Evolutionary conservation across 352 stramenopile genomes (phyloP), one percentile per base, ranked within the genome.

Genomic region (Phytopythium ostracodes): DNA sequence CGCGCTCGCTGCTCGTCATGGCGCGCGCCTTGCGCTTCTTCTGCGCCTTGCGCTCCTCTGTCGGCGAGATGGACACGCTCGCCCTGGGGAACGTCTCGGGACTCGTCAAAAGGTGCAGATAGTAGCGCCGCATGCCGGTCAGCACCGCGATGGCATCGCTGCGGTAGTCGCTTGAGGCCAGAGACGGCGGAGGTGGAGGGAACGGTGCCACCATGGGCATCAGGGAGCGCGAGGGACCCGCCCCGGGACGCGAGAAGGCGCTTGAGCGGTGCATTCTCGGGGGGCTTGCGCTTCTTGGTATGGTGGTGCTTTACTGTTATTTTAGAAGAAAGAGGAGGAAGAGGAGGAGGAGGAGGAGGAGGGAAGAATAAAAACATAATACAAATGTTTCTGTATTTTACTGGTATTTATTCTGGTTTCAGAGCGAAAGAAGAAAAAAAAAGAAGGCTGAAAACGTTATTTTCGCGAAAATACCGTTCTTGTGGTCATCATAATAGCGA

Each of bases 1-100:
- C 64, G n/a, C 64, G 67, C 44, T 73, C 63, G 51, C 67, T 73
- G 51, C 60, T 73, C 42, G 47, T 68, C 67, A 71, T 62, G 40
- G 66, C 53, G 31, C 35, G 31, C n/a, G 20, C n/a, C 33, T 59
- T 49, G 20, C 35, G 53, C 31, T 59, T 59, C 33, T 33, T 46
- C 20, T n/a, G 20, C 53, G 35, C 2, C 4, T 15, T 8, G 15
- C 46, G 46, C 20, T 1, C 12, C 14, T 33, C 46, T 5, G 46
- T 14, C 22, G 46, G 24, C 0, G 46, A 33, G 9, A 27, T 14
- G 3, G 46, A 15, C 24, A 31, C 15, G 11, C 24, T 4, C 14
- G 46, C 0, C 0, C 14, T 27, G 24, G 25, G 46, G 10, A 36
- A 11, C 24, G 24, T 25, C 9, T 53, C 46, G 1, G 24, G 24